phyloP scores from a whole-genome alignment of 73 alveolate genomes.

The Diophrys appendiculata region DNA sequence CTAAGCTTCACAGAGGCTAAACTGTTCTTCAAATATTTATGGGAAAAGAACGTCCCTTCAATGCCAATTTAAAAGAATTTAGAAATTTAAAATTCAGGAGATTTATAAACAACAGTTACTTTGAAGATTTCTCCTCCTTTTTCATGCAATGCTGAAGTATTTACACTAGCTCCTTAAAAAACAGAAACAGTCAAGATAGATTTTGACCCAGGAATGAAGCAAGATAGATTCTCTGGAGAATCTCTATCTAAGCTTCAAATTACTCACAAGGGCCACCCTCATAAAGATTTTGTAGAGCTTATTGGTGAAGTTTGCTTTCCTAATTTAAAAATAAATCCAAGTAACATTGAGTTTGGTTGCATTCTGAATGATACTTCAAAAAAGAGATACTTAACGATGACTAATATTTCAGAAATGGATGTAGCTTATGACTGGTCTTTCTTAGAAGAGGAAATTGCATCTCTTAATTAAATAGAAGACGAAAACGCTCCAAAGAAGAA shows the following conservation, averaged over 20 bases:
- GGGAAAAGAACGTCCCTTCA: constrained; percentile 94
- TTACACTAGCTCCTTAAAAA: constrained; percentile 85
- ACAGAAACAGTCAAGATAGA: constrained; percentile 89
- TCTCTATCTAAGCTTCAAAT: constrained; percentile 90
- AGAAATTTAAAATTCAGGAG: constrained; percentile 80
- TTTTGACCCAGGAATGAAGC: constrained; percentile 98
- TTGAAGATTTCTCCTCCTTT: constrained; percentile 73
- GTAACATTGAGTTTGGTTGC: constrained; percentile 94
- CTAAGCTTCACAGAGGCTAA: constrained; percentile 93
- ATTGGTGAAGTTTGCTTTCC: constrained; percentile 99
- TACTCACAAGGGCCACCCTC: constrained; percentile 98
- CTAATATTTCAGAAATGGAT: constrained; percentile 95
- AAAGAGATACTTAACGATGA: constrained; percentile 95
- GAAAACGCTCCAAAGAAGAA: constrained; percentile 47
- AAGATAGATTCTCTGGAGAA: constrained; percentile 96
- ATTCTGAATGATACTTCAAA: constrained; percentile 98
- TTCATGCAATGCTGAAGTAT: constrained; percentile 55
- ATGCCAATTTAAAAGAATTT: constrained; percentile 88
- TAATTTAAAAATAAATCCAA: constrained; percentile 86
- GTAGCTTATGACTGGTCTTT: constrained; percentile 98
- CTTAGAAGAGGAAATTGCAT: constrained; percentile 92
- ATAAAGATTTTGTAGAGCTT: constrained; percentile 95
- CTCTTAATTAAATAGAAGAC: constrained; percentile 64
- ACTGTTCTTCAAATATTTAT: constrained; percentile 91
- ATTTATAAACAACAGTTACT: constrained; percentile 78